phyloP scores from a whole-genome alignment of 805 yeast species.

The Blastobotrys terrestris region DNA sequence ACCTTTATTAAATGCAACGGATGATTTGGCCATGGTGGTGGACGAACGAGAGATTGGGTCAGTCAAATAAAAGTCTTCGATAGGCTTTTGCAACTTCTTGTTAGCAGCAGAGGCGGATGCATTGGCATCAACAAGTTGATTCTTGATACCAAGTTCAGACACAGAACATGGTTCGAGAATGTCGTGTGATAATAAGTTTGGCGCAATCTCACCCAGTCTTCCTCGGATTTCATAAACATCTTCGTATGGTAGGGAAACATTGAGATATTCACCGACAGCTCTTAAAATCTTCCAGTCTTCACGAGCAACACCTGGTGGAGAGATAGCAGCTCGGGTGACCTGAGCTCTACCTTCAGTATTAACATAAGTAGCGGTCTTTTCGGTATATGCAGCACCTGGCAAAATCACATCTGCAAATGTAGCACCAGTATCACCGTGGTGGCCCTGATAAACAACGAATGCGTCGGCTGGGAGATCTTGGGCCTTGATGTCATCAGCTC shows the following conservation, averaged over 20 bases:
- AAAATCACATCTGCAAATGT: constrained; percentile 80
- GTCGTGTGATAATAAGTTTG: constrained; percentile 71
- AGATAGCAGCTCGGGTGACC: constrained; percentile 77
- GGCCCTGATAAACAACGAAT: constrained; percentile 85
- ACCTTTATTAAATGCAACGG: constrained; percentile 37
- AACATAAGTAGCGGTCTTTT: constrained; percentile 75
- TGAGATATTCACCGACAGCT: constrained; percentile 74
- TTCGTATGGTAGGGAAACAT: constrained; percentile 68
- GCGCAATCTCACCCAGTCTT: constrained; percentile 72
- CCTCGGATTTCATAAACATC: constrained; percentile 59
- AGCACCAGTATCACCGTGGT: constrained; percentile 88
- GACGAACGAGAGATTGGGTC: constrained; percentile 83
- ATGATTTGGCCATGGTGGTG: constrained; percentile 85
- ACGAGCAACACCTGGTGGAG: constrained; percentile 83
- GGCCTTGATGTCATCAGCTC: constrained; percentile 74
- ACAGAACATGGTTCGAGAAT: constrained; percentile 63
- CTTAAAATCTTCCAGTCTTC: constrained; percentile 87
- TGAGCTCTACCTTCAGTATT: constrained; percentile 90
- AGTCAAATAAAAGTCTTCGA: constrained; percentile 80
- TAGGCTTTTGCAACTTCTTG: constrained; percentile 56
- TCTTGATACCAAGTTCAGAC: constrained; percentile 51
- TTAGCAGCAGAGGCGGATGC: constrained; percentile 39
- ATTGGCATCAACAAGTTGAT: constrained; percentile 32
- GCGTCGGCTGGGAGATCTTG: constrained; percentile 75
- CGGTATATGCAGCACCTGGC: constrained; percentile 87